phyloP scores from a whole-genome alignment of 768 basidiomycete genomes.

The Mycena leptocephala region DNA sequence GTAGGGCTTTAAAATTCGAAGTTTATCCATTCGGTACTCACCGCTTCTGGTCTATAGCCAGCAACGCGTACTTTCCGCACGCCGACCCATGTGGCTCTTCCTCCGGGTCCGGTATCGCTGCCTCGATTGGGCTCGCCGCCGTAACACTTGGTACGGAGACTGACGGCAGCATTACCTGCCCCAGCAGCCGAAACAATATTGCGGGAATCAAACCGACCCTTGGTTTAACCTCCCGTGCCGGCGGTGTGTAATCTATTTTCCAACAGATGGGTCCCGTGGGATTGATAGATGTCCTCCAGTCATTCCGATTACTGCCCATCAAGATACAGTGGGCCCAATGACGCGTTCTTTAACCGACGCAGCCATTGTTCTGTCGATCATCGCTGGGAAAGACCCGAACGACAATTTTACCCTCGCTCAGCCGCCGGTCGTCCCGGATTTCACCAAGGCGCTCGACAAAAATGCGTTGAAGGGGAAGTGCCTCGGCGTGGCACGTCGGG shows the following conservation, averaged over 20 bases:
- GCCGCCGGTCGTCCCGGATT: conserved; percentile 69
- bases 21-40: background rate
- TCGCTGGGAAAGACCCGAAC: conserved; percentile 68
- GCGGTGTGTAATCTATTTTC: conserved; percentile 58
- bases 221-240: conserved; percentile 71
- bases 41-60: background rate
- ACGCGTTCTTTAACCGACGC: conserved; percentile 68
- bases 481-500: conserved; percentile 66
- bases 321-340: conserved; percentile 66
- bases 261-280: too few species aligned
- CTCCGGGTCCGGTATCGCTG: too few species aligned
- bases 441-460: conserved; percentile 63
- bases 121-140: too few species aligned
- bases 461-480: conserved; percentile 65
- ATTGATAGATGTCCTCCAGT: background rate
- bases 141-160: conserved; percentile 55
- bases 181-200: conserved; percentile 65
- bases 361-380: conserved; percentile 67
- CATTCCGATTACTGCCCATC: conserved; percentile 61
- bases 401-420: conserved; percentile 70
- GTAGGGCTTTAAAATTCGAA: background rate
- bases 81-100: conserved; percentile 64
- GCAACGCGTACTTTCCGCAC: conserved; percentile 64
- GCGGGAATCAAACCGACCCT: conserved; percentile 75
- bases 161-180: conserved; percentile 70